phyloP scores from a whole-genome alignment of 192 early-diverging fungal species.

The Podila epicladia region DNA sequence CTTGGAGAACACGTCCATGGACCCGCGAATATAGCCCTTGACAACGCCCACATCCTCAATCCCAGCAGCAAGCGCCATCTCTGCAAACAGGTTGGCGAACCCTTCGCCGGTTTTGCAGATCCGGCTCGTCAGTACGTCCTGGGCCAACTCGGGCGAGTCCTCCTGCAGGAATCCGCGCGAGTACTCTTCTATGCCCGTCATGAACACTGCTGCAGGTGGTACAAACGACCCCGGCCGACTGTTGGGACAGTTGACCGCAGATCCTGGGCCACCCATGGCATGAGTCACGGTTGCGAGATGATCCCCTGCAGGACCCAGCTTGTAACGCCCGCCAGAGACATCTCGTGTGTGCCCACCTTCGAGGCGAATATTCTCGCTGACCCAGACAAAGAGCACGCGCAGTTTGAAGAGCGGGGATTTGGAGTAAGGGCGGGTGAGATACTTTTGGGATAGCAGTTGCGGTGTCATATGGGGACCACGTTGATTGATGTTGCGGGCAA shows the following conservation, averaged over 20 bases:
- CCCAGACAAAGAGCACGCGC: conserved; percentile 76
- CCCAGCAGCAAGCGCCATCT: conserved; percentile 63
- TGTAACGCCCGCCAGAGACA: conserved; percentile 46
- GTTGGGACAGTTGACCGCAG: conserved; percentile 7
- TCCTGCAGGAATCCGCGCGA: conserved; percentile 39
- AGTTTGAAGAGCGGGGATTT: conserved; percentile 64
- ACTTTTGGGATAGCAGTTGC: conserved; percentile 68
- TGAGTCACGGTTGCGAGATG: conserved; percentile 3
- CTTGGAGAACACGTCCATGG: conserved; percentile 48
- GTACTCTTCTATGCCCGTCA: conserved; percentile 31
- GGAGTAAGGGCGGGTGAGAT: conserved; percentile 71
- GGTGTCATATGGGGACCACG: conserved; percentile 66
- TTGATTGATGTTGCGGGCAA: conserved; percentile 72
- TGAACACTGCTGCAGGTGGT: conserved; percentile 15
- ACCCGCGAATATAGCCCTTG: conserved; percentile 57
- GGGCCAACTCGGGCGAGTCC: conserved; percentile 51
- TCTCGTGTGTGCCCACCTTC: conserved; percentile 36
- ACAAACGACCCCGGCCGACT: not conserved
- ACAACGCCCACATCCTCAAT: conserved; percentile 56
- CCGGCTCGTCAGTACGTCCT: conserved; percentile 50
- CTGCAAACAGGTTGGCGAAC: conserved; percentile 61
- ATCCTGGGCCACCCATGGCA: not conserved
- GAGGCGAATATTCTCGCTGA: conserved; percentile 69
- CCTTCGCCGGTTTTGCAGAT: conserved; percentile 57
- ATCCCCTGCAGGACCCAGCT: conserved; percentile 28